These are phyloP conservation scores for Coemansia sp. DNA, from an alignment of 192 early-diverging fungal genomes.

Conservation along the genomic window DNA sequence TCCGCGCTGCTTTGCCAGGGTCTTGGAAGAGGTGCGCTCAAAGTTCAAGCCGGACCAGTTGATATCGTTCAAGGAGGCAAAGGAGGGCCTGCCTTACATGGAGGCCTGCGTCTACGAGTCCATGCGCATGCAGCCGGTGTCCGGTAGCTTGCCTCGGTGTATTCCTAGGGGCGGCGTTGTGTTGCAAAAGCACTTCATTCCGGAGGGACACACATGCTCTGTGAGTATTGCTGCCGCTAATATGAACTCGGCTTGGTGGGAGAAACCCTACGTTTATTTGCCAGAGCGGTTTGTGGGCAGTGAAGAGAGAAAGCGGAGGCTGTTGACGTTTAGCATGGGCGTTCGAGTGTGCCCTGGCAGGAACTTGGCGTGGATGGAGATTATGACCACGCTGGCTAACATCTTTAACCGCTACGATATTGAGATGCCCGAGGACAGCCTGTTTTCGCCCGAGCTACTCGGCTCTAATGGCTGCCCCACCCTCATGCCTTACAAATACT, in stretches of 20 bases:
- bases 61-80: conserved; percentile 29
- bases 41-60: conserved; percentile 8
- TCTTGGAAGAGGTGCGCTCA: conserved; percentile 17
- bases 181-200: conserved; percentile 33
- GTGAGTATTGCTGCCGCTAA: conserved; percentile 25
- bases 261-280: conserved; percentile 10
- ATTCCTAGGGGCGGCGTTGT: conserved; percentile 38
- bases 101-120: conserved; percentile 48
- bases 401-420: conserved; percentile 31
- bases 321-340: conserved; percentile 43
- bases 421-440: conserved; percentile 22
- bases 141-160: conserved; percentile 26
- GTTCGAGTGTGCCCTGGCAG: conserved; percentile 40
- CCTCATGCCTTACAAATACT: conserved; percentile 21
- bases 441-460: conserved; percentile 20
- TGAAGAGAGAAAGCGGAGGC: conserved; percentile 5
- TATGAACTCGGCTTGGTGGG: conserved; percentile 13
- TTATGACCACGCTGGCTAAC: conserved; percentile 37
- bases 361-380: conserved; percentile 39
- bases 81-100: conserved; percentile 23
- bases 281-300: conserved; percentile 28
- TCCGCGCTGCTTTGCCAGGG: conserved; percentile 15
- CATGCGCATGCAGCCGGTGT: conserved; percentile 30
- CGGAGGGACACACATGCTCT: conserved; percentile 32
- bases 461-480: conserved; percentile 11